These are phyloP conservation scores for Alisma plantagoaquatica DNA, from an alignment of 106 monocot genomes.

Conservation along the genomic window DNA sequence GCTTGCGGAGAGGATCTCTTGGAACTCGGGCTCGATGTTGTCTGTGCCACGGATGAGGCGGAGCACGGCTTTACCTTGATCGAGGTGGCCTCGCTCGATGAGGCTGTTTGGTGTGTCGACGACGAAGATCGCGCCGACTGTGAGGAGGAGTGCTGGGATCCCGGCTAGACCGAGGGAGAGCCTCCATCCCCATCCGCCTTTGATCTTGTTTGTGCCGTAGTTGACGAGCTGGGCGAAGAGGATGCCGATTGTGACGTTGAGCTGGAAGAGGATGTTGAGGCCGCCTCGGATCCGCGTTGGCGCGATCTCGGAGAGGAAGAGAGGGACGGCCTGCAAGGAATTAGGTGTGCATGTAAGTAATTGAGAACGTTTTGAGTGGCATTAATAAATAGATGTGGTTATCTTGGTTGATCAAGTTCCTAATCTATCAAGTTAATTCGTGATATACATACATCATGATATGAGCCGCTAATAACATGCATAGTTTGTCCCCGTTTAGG, in stretches of 20 bases:
- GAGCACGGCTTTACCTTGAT: slow-evolving; percentile 57
- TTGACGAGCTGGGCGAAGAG: slow-evolving; percentile 67
- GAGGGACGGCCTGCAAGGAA: slow-evolving; percentile 34
- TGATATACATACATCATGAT: background rate
- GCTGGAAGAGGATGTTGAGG: slow-evolving; percentile 57
- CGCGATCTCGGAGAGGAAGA: slow-evolving; percentile 63
- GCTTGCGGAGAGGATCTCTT: slow-evolving; percentile 68
- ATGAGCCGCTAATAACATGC: too few relatives aligned
- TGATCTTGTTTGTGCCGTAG: slow-evolving; percentile 48
- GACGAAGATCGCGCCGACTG: slow-evolving; percentile 21
- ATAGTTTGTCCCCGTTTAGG: too few relatives aligned
- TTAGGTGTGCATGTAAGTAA: background rate
- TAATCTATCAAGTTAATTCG: background rate
- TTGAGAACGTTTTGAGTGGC: background rate
- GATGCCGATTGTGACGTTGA: slow-evolving; percentile 50
- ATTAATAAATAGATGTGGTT: background rate
- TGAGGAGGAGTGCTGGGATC: slow-evolving; percentile 33
- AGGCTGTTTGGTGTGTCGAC: slow-evolving; percentile 66
- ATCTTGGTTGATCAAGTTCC: too few relatives aligned
- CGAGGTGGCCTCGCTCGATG: slow-evolving; percentile 60
- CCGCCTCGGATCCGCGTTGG: slow-evolving; percentile 55
- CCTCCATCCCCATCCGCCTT: slow-evolving; percentile 43
- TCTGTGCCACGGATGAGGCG: slow-evolving; percentile 44
- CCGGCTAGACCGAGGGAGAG: slow-evolving; percentile 35
- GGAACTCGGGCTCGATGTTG: slow-evolving; percentile 55